Evolutionary conservation across 495 filamentous ascomycete species (phyloP).

Genomic region (Penicillium steckii): DNA sequence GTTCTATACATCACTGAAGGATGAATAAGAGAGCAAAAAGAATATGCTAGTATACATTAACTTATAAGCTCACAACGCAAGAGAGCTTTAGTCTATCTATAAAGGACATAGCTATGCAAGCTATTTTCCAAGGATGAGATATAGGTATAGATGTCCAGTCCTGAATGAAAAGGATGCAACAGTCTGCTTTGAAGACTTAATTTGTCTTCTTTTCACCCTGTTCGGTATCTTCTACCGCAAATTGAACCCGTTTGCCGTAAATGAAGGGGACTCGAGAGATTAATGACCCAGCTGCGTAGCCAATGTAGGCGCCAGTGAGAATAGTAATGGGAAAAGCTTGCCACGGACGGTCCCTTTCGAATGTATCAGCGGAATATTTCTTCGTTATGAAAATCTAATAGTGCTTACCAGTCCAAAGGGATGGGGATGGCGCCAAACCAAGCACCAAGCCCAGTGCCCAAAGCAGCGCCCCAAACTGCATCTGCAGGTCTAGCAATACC

Average conservation of each 20-base stretch:
- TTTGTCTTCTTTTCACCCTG: slow-evolving; percentile 31
- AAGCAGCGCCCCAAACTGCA: slow-evolving; percentile 39
- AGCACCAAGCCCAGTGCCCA: slow-evolving; percentile 53
- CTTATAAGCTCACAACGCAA: background rate
- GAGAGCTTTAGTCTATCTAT: background rate
- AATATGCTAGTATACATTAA: slow-evolving; percentile 13
- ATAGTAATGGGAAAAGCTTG: slow-evolving; percentile 97
- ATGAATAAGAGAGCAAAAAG: background rate
- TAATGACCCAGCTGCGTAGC: slow-evolving; percentile 61
- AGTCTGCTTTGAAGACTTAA: slow-evolving; percentile 8
- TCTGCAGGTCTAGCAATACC: slow-evolving; percentile 42
- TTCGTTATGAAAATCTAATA: background rate
- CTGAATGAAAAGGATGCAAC: too few relatives aligned
- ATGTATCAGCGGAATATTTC: background rate
- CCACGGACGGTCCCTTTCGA: slow-evolving; percentile 79
- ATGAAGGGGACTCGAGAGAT: slow-evolving; percentile 53
- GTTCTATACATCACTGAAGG: background rate
- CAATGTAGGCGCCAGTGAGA: slow-evolving; percentile 66
- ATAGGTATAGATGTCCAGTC: too few relatives aligned
- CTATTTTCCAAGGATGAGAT: too few relatives aligned
- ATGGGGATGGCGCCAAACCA: slow-evolving; percentile 81
- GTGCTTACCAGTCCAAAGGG: slow-evolving; percentile 82
- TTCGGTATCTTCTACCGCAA: slow-evolving; percentile 37
- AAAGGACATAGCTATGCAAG: background rate
- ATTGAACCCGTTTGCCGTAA: slow-evolving; percentile 63